A percentile compares a stretch with the other conserved stretches of the same genome.
Conservation (phyloP, 352 stramenopile genomes). For the Globisporangium viniferum region DNA sequence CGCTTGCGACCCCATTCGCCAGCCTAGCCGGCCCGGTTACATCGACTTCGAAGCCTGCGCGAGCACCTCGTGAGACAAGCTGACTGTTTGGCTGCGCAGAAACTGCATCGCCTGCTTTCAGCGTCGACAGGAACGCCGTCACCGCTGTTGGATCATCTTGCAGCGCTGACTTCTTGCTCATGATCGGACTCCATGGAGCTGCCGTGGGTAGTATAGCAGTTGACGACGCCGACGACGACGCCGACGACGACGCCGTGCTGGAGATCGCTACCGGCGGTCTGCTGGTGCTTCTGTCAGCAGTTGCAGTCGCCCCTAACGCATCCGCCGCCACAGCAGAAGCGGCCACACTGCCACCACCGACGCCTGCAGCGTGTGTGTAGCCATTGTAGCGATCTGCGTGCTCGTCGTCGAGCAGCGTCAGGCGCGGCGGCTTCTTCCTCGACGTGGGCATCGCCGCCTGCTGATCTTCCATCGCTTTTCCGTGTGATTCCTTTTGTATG, state of each 20-base stretch:
- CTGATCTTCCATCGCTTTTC: conserved; percentile 3
- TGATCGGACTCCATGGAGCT: conserved; percentile 7
- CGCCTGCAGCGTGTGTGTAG: conserved; percentile 17
- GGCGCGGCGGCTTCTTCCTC: conserved; percentile 15
- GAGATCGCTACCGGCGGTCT: neutral
- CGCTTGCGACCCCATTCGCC: neutral
- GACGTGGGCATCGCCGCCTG: neutral
- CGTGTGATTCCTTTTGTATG: neutral
- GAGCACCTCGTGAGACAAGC: neutral
- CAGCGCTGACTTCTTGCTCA: neutral
- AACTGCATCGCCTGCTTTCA: neutral
- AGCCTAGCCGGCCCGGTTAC: neutral
- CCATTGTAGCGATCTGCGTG: conserved; percentile 15
- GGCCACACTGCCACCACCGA: neutral
- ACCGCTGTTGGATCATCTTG: neutral
- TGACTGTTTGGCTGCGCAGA: neutral
- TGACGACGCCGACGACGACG: neutral
- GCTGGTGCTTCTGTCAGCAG: neutral
- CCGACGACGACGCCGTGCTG: neutral
- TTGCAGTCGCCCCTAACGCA: neutral
- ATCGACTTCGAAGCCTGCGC: neutral
- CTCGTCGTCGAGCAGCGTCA: conserved; percentile 7
- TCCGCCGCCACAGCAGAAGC: neutral
- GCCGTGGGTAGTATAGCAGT: neutral
- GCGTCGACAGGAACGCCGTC: conserved; percentile 8